Evolutionary conservation across 805 yeast species (phyloP).

Genomic region (Scheffersomyces lignosus): DNA sequence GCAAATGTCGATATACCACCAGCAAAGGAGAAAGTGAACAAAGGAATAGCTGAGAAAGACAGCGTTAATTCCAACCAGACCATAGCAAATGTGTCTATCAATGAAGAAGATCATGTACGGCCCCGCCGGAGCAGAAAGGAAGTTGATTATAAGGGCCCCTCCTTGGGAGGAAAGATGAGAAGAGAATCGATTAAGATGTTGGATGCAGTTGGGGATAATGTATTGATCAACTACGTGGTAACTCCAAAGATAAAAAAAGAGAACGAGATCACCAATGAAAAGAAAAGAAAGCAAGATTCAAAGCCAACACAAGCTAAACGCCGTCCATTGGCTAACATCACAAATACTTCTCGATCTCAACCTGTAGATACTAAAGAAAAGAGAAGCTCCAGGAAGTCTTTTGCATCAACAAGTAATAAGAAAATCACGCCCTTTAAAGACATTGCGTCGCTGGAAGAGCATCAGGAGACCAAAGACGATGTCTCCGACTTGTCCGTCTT

Average conservation of each 20-base stretch:
- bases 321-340: conserved; percentile 27
- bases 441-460: too few relatives aligned
- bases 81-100: too few relatives aligned
- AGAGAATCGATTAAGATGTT: conserved; percentile 58
- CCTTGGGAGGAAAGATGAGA: conserved; percentile 67
- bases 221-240: conserved; percentile 14
- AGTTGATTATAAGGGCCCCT: conserved; percentile 67
- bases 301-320: conserved; percentile 7
- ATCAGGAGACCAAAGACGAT: too few relatives aligned
- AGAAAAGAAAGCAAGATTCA: conserved; percentile 5
- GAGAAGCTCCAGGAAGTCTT: too few relatives aligned
- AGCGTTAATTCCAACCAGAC: background rate
- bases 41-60: background rate
- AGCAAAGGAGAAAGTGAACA: background rate
- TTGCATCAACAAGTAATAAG: too few relatives aligned
- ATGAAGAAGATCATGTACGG: conserved; percentile 16
- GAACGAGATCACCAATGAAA: conserved; percentile 1
- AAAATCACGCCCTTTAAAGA: too few relatives aligned
- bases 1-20: background rate
- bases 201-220: conserved; percentile 54
- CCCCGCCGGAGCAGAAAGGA: conserved; percentile 56
- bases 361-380: background rate
- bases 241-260: conserved; percentile 2
- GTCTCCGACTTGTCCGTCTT: conserved; percentile 6
- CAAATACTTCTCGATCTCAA: conserved; percentile 14